Evolutionary conservation across 2,329 filamentous ascomycete species (phyloP).

Genomic region (Xylariales sp.): DNA sequence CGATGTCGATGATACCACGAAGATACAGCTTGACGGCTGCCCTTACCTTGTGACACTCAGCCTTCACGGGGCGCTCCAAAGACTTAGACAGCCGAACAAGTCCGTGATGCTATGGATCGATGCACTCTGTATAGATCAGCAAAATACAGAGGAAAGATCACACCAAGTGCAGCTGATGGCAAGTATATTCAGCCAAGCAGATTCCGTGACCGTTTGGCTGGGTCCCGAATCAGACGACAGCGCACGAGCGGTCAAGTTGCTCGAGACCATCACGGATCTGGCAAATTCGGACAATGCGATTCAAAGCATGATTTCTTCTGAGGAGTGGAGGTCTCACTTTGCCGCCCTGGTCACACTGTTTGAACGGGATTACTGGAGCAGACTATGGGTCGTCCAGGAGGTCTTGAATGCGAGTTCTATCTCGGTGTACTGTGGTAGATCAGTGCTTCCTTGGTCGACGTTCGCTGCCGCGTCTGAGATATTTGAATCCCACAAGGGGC

Average conservation of each 20-base stretch:
- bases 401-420: not conserved
- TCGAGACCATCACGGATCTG: not conserved
- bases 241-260: not conserved
- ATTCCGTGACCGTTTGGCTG: not conserved
- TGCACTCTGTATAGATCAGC: constrained; percentile 1
- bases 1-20: not conserved
- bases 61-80: not conserved
- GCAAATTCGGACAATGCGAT: not conserved
- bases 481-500: not conserved
- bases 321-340: not conserved
- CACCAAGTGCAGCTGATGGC: not conserved
- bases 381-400: not conserved
- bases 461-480: not conserved
- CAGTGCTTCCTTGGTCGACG: not conserved
- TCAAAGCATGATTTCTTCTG: not conserved
- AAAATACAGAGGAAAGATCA: not conserved
- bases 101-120: not conserved
- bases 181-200: not conserved
- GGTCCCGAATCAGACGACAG: not conserved
- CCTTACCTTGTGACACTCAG: not conserved
- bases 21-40: not conserved
- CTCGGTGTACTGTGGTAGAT: not conserved
- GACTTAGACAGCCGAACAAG: not conserved
- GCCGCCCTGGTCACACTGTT: not conserved
- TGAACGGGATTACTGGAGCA: not conserved